Evolutionary conservation across 192 early-diverging fungal genomes (phyloP).

Genomic region (Umbelopsis sp.): DNA sequence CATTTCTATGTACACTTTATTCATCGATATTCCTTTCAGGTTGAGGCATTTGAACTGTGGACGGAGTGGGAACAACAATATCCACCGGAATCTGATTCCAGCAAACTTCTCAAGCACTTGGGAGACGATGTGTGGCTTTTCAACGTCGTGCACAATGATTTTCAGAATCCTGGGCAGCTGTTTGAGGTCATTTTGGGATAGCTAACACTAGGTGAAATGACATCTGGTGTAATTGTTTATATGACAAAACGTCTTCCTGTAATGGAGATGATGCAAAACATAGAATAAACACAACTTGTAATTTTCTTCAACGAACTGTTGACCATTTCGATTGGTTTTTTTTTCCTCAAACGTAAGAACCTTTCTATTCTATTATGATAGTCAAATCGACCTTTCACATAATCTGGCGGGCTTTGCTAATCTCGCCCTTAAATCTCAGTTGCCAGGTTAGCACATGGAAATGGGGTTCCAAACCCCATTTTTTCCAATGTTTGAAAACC

Average conservation of each 20-base stretch:
- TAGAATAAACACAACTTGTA: neutral
- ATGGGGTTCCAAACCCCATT: no score
- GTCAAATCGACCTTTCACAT: neutral
- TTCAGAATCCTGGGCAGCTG: conserved; percentile 49
- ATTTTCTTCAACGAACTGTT: no score
- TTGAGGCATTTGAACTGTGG: conserved; percentile 86
- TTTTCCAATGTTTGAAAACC: no score
- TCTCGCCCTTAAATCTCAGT: no score
- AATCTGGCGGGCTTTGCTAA: no score
- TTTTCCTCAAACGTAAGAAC: neutral
- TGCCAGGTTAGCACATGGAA: no score
- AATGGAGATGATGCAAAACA: neutral
- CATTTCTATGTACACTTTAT: neutral
- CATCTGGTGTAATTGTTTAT: no score
- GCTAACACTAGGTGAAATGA: no score
- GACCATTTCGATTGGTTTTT: neutral
- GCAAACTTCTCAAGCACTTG: conserved; percentile 64
- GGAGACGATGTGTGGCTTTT: conserved; percentile 72
- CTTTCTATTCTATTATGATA: no score
- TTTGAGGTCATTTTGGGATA: conserved; percentile 45
- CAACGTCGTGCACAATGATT: conserved; percentile 85
- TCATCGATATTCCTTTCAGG: conserved; percentile 26
- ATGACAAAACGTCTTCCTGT: no score
- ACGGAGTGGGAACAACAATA: conserved; percentile 75
- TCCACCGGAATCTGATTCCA: conserved; percentile 53